Evolutionary conservation across 257 asterid genomes (phyloP), one percentile per base, ranked within the genome.

Genomic region (Nicotiana paniculata): DNA sequence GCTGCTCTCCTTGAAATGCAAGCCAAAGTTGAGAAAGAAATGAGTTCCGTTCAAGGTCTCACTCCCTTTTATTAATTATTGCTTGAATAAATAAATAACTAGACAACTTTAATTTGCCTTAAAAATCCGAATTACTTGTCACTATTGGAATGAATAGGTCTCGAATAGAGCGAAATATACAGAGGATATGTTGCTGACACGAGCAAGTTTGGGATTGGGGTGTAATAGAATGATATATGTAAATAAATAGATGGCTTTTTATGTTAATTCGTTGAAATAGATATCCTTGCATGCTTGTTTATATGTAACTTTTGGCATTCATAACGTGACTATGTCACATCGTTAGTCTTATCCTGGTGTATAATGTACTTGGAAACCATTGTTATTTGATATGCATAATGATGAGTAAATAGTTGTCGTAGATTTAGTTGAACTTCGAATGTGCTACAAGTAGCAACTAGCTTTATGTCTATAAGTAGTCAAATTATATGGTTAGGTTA

Each of bases 1-100:
- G 90, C 96, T 10, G 93, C 96, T 79, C 96, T 93, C 66, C 96
- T 93, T 43, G 95, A 93, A 87, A 90, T 93, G 96, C 96, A 91
- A 90, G 91, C 93, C 62, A 93, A 93, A 83, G 93, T 88, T 53
- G 92, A 91, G 89, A 93, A 90, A 81, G 97, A 93, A 77, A 93
- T 93, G 93, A 89, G 93, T 37, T 81, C 91, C 80, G 90, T 79
- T 81, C 96, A 91, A 91, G 97, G 97, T 92, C 85, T 17, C 12
- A 8, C 51, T 43, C 51, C 51, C 51, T 43, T 43, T 8, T 8
- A 43, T 43, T 43, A 43, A 9, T 43, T 43, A 43, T 43, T 43
- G 51, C 51, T 43, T 9, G 10, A 43, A 9, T 43, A 53, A 12
- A 53, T 12, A 3, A 53, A 12, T 51, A 51, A 12, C 16, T 51